A percentile compares a stretch with the other conserved stretches of the same genome.
phyloP scores from a whole-genome alignment of 768 basidiomycete genomes.

The Lactarius pseudohatsudake region DNA sequence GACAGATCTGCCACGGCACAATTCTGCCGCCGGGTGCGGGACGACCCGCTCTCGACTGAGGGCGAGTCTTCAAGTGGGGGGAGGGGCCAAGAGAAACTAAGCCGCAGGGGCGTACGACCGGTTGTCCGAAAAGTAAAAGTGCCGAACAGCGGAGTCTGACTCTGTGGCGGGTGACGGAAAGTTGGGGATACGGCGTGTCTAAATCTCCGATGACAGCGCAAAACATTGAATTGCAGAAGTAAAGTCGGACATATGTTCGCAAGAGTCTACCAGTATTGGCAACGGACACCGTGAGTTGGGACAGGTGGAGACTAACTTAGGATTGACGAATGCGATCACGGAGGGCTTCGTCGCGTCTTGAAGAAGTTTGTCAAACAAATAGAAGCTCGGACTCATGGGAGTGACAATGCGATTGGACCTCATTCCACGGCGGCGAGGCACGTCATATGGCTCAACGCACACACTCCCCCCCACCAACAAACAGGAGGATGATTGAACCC shows the following conservation, averaged over 20 bases:
- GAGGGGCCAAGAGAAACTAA: not conserved
- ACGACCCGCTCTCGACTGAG: not conserved
- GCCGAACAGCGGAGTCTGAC: constrained; percentile 11
- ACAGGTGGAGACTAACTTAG: not conserved
- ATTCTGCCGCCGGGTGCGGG: not conserved
- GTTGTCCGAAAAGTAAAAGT: not conserved
- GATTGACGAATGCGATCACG: constrained; percentile 8
- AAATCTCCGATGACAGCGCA: constrained; percentile 15
- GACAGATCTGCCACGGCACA: not conserved
- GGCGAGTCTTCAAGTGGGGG: not conserved
- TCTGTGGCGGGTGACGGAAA: constrained; percentile 8
- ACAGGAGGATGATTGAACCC: constrained; percentile 4
- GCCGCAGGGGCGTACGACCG: not conserved
- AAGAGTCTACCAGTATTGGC: not conserved
- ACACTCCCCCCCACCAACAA: not conserved
- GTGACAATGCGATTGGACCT: not conserved
- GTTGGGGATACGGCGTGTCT: constrained; percentile 6
- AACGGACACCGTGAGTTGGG: not conserved
- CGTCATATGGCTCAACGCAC: constrained; percentile 6
- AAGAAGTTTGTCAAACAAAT: constrained; percentile 11
- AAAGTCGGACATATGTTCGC: not conserved
- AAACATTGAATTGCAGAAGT: constrained; percentile 18
- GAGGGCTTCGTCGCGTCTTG: constrained; percentile 6
- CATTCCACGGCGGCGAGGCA: not conserved
- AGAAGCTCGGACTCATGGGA: constrained; percentile 12